These are phyloP conservation scores for Fusarium falciforme DNA, from an alignment of 2,329 filamentous ascomycete genomes.

Conservation along the genomic window DNA sequence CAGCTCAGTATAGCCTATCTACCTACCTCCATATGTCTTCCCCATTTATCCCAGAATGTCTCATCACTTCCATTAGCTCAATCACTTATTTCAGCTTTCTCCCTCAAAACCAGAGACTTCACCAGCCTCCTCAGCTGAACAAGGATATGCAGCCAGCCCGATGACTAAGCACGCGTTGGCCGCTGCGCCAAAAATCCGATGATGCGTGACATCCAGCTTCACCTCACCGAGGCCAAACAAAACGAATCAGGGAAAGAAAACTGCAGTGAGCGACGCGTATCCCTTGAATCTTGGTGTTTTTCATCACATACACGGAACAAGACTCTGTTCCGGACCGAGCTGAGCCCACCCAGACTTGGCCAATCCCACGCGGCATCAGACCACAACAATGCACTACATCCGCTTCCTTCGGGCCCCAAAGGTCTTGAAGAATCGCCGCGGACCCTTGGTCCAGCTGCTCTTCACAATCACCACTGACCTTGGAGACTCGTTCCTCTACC, in stretches of 20 bases:
- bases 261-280: not conserved
- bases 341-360: not conserved
- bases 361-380: not conserved
- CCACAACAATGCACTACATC: conserved; percentile 65
- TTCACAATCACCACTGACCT: conserved; percentile 69
- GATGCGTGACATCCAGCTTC: conserved; percentile 19
- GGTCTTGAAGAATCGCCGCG: conserved; percentile 44
- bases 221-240: conserved; percentile 2
- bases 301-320: not conserved
- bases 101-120: not conserved
- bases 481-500: conserved; percentile 65
- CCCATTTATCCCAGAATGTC: not conserved
- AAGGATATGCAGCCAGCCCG: not conserved
- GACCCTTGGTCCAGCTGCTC: conserved; percentile 55
- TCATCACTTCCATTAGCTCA: not conserved
- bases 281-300: not conserved
- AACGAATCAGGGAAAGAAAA: conserved; percentile 1
- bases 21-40: not conserved
- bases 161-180: conserved; percentile 27
- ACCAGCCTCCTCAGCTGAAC: not conserved
- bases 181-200: conserved; percentile 19
- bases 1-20: not conserved
- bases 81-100: not conserved
- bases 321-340: not conserved
- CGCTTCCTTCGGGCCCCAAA: conserved; percentile 62